Evolutionary conservation across 2,329 filamentous ascomycete genomes (phyloP), one percentile per base, ranked within the genome.

Genomic region (Aureobasidium sp.): DNA sequence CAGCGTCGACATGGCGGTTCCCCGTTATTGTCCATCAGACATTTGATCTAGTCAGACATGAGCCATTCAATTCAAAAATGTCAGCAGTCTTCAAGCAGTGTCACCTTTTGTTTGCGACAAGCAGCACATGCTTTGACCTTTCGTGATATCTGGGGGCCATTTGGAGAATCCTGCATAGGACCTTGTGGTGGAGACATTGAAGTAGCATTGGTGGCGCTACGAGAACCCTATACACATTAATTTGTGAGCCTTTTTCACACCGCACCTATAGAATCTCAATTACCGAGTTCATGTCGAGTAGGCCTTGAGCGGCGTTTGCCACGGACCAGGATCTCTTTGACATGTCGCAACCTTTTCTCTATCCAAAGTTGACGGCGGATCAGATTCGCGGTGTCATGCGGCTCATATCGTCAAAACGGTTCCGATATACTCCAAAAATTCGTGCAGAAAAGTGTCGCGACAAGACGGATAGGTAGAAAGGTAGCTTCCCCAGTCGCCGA

Each of bases 11-110:
- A 82, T 17, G 76, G 74, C 31, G 78, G 75, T 31, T 80, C 78
- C 34, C 76, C 75, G 14, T 57, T 57, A 44, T 74, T 71, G 63
- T 77, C 74, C 78, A 82, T 81, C 60, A 82, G 77, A 69, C 80
- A 82, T 68, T 80, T 80, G 64, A 82, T 80, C 70, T 82, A 81
- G 65, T 81, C 79, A 61, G 79, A 27, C n/a, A 78, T 55, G 25
- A 55, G 64, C 80, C 77, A 67, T 79, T 25, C 36, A 31, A 17
- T 29, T n/a, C 37, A 25, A 12, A 5, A 5, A 55, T 6, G 6
- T 29, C 25, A 42, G 22, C 37, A 55, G 15, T 5, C 7, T 11
- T 41, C 27, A 15, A 3, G 17, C 25, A 42, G 29, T 27, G 8
- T 22, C 22, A 62, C 60, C 51, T 82, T 82, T 65, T 82, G 80